These are phyloP conservation scores for Candida endomychidarum DNA, from an alignment of 805 yeast species.

Conservation along the genomic window DNA sequence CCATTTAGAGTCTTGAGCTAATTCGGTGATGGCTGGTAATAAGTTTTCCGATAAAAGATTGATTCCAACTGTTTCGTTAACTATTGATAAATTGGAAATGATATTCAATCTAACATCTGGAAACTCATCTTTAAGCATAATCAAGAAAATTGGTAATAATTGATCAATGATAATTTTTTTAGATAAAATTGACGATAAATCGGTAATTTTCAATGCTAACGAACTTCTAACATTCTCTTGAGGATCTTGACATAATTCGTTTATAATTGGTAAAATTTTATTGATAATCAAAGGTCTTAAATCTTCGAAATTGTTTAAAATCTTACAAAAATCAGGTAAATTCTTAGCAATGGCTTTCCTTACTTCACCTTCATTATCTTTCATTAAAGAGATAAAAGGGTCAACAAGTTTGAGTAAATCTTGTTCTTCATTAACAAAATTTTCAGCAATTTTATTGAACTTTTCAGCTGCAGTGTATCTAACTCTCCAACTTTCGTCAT, in stretches of 20 bases:
- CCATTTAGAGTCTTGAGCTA: constrained; percentile 97
- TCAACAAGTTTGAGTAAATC: constrained; percentile 62
- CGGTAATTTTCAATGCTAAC: constrained; percentile 83
- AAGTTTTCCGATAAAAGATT: constrained; percentile 81
- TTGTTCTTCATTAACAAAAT: constrained; percentile 56
- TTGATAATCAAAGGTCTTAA: constrained; percentile 54
- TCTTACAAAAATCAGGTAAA: constrained; percentile 68
- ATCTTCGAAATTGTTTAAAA: constrained; percentile 38
- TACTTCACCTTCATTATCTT: constrained; percentile 95
- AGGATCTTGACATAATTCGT: constrained; percentile 81
- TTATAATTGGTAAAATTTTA: constrained; percentile 80
- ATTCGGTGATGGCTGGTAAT: constrained; percentile 92
- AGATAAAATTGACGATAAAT: constrained; percentile 81
- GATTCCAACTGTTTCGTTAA: constrained; percentile 92
- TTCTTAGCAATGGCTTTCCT: constrained; percentile 93
- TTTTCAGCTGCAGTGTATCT: constrained; percentile 98
- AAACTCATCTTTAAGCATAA: constrained; percentile 94
- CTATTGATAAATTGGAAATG: constrained; percentile 86
- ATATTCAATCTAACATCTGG: constrained; percentile 95
- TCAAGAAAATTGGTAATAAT: constrained; percentile 82
- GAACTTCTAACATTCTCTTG: constrained; percentile 94
- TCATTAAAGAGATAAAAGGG: constrained; percentile 74
- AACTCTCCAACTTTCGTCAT: constrained; percentile 96
- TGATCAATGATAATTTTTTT: constrained; percentile 80
- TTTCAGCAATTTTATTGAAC: constrained; percentile 69